Evolutionary conservation across 768 basidiomycete species (phyloP).

Genomic region (Tephrocybe sp.): DNA sequence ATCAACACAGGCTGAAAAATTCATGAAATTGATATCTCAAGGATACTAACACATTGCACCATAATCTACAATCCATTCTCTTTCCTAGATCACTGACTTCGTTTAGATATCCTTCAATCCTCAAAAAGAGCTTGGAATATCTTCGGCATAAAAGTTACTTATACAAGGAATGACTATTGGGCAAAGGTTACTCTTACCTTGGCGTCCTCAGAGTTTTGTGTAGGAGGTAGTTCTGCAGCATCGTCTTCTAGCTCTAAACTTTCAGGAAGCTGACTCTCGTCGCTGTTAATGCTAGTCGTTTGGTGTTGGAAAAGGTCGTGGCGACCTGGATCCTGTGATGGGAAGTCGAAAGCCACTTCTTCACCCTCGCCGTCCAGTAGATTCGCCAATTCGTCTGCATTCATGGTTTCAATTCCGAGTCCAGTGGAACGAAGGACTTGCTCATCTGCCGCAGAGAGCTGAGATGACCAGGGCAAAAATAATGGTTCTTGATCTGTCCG

Average conservation of each 20-base stretch:
- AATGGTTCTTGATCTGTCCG: slow-evolving; percentile 33
- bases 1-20: too few relatives aligned
- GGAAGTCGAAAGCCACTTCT: slow-evolving; percentile 43
- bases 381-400: slow-evolving; percentile 53
- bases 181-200: slow-evolving; percentile 26
- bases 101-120: slow-evolving; percentile 29
- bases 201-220: slow-evolving; percentile 32
- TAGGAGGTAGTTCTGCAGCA: slow-evolving; percentile 35
- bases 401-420: slow-evolving; percentile 67
- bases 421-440: slow-evolving; percentile 57
- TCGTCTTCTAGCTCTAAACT: slow-evolving; percentile 34
- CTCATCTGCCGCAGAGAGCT: slow-evolving; percentile 54
- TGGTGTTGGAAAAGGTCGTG: slow-evolving; percentile 7
- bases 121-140: slow-evolving; percentile 50
- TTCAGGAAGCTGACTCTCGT: slow-evolving; percentile 16
- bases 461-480: slow-evolving; percentile 49
- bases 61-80: too few relatives aligned
- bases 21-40: too few relatives aligned
- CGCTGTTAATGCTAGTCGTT: slow-evolving; percentile 20
- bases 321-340: slow-evolving; percentile 23
- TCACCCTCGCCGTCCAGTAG: slow-evolving; percentile 61
- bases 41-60: too few relatives aligned
- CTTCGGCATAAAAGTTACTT: slow-evolving; percentile 18
- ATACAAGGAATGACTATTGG: background rate
- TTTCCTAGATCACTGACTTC: background rate